Evolutionary conservation across 805 yeast species (phyloP).

Genomic region (Saccharomycopsis vini): DNA sequence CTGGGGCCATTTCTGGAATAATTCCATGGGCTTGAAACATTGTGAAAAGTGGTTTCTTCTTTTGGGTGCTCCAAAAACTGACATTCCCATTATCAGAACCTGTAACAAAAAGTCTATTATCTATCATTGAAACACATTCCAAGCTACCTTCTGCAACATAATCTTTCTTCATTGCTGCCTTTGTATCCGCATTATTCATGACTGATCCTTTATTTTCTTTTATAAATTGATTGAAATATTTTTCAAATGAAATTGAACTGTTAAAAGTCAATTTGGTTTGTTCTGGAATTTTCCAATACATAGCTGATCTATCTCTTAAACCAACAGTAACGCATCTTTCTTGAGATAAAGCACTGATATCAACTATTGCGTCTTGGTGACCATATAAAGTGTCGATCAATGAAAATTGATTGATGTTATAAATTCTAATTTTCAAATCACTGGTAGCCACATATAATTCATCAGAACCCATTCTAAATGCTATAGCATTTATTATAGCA

Average conservation of each 20-base stretch:
- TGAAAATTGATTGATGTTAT: conserved; percentile 74
- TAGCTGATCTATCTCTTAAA: conserved; percentile 86
- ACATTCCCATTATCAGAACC: conserved; percentile 93
- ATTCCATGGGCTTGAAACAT: conserved; percentile 72
- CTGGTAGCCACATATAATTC: conserved; percentile 89
- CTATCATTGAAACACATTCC: conserved; percentile 84
- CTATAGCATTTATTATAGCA: conserved; percentile 62
- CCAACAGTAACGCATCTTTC: conserved; percentile 97
- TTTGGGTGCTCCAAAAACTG: conserved; percentile 81
- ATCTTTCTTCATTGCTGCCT: conserved; percentile 29
- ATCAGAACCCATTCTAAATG: conserved; percentile 63
- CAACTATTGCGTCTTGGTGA: conserved; percentile 85
- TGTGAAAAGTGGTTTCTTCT: conserved; percentile 77
- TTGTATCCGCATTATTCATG: conserved; percentile 24
- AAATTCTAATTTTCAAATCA: conserved; percentile 84
- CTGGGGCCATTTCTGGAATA: conserved; percentile 38
- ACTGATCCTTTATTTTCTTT: conserved; percentile 29
- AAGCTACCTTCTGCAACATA: conserved; percentile 75
- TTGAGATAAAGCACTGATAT: conserved; percentile 67
- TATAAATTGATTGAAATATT: conserved; percentile 26
- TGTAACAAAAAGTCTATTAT: conserved; percentile 85
- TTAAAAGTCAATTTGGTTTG: conserved; percentile 84
- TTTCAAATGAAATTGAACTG: conserved; percentile 56
- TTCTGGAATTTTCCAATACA: conserved; percentile 95
- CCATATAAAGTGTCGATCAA: conserved; percentile 90